These are phyloP conservation scores for Mycoemilia scoparia DNA, from an alignment of 192 early-diverging fungal species.

Conservation along the genomic window DNA sequence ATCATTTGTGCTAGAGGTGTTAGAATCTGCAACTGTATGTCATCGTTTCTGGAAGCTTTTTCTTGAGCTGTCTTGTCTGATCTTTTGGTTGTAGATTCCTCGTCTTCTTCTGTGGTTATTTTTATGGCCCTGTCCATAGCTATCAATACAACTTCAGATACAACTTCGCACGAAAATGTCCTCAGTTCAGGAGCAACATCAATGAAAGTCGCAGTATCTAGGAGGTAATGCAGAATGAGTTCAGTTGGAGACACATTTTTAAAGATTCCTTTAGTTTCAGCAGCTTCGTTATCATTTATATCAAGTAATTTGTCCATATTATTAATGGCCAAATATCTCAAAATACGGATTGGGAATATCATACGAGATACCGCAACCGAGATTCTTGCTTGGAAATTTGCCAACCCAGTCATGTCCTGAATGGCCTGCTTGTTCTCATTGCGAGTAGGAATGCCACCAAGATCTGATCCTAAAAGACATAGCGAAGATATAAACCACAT, in stretches of 20 bases:
- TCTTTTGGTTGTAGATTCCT: not conserved
- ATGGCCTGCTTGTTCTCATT: not conserved
- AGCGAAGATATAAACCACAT: constrained; percentile 12
- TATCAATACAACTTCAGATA: constrained; percentile 55
- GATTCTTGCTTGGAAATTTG: constrained; percentile 19
- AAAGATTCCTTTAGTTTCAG: not conserved
- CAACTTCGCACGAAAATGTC: constrained; percentile 52
- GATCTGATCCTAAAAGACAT: constrained; percentile 12
- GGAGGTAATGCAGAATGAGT: constrained; percentile 47
- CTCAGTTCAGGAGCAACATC: constrained; percentile 40
- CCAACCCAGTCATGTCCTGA: constrained; percentile 7
- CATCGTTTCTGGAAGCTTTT: not conserved
- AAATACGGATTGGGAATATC: constrained; percentile 14
- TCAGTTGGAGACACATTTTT: not conserved
- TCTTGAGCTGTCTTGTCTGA: no score
- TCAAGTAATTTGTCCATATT: constrained; percentile 15
- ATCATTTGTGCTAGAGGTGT: constrained; percentile 41
- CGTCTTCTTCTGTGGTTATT: not conserved
- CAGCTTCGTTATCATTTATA: constrained; percentile 1
- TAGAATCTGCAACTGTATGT: constrained; percentile 45
- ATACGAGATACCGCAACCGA: constrained; percentile 15
- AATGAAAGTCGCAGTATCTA: constrained; percentile 49
- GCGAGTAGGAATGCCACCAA: constrained; percentile 5
- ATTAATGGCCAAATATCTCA: constrained; percentile 13
- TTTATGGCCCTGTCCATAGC: constrained; percentile 42